Evolutionary conservation across 768 basidiomycete species (phyloP).

Genomic region (Tremella fuciformis): DNA sequence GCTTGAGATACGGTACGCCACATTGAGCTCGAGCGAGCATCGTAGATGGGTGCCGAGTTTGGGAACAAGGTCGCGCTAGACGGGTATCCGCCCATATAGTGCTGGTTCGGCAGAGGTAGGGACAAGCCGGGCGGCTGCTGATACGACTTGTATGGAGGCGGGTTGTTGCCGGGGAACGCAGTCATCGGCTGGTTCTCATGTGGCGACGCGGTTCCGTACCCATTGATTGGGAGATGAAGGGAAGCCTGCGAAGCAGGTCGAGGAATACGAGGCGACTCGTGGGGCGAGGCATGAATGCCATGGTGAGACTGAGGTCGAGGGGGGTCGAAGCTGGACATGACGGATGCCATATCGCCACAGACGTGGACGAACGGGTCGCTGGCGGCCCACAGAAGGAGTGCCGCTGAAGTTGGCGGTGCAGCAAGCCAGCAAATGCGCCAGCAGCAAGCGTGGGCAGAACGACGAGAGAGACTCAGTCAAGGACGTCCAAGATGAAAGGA

Average conservation of each 20-base stretch:
- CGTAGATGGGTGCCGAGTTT: slow-evolving; percentile 22
- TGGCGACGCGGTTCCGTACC: slow-evolving; percentile 16
- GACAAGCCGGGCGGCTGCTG: slow-evolving; percentile 18
- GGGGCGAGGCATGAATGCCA: slow-evolving; percentile 32
- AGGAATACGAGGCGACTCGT: slow-evolving; percentile 30
- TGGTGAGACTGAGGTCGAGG: slow-evolving; percentile 37
- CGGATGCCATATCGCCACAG: slow-evolving; percentile 1
- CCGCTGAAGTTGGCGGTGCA: too few relatives aligned
- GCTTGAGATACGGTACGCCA: slow-evolving; percentile 43
- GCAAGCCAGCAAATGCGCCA: too few relatives aligned
- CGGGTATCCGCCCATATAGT: slow-evolving; percentile 28
- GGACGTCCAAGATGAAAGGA: slow-evolving; percentile 29
- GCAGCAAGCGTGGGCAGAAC: neutral
- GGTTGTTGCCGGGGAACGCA: slow-evolving; percentile 12
- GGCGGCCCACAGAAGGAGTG: too few relatives aligned
- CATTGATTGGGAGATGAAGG: slow-evolving; percentile 26
- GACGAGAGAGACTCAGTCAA: slow-evolving; percentile 24
- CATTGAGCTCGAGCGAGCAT: slow-evolving; percentile 29
- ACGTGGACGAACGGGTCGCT: neutral
- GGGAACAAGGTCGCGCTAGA: slow-evolving; percentile 8
- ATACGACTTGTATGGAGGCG: slow-evolving; percentile 10
- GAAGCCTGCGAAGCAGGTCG: slow-evolving; percentile 39
- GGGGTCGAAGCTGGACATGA: slow-evolving; percentile 14
- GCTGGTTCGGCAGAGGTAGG: slow-evolving; percentile 21
- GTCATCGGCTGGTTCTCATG: slow-evolving; percentile 19